phyloP scores from a whole-genome alignment of 2,329 filamentous ascomycete genomes.

The Phaeosphaeriaceae sp. region DNA sequence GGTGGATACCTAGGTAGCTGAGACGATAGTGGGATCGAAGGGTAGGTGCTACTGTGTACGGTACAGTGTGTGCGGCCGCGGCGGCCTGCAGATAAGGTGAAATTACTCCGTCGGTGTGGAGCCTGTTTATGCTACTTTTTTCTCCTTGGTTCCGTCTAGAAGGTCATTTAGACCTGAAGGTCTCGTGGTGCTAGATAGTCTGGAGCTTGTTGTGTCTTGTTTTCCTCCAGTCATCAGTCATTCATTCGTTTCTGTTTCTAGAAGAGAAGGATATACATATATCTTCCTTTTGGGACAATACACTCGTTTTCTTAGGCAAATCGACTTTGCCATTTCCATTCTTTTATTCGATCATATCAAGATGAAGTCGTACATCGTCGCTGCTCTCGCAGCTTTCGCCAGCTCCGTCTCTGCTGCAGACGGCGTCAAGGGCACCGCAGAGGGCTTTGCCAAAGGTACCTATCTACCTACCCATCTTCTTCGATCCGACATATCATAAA shows the following conservation, averaged over 20 bases:
- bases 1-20: background rate
- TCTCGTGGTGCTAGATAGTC: background rate
- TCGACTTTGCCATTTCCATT: background rate
- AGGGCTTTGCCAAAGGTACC: conserved; percentile 35
- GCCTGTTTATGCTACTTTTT: too few relatives aligned
- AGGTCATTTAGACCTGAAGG: too few relatives aligned
- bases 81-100: too few relatives aligned
- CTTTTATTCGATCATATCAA: background rate
- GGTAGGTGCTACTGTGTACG: too few relatives aligned
- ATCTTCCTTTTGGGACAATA: background rate
- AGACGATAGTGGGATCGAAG: background rate
- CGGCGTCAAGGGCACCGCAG: conserved; percentile 32
- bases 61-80: too few relatives aligned
- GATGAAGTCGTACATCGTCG: conserved; percentile 2
- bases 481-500: too few relatives aligned
- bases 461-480: background rate
- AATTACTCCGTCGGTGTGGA: background rate
- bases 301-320: background rate
- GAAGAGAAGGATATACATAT: background rate
- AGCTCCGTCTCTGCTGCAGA: conserved; percentile 28
- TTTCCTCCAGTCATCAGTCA: background rate
- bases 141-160: too few relatives aligned
- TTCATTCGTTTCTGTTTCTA: background rate
- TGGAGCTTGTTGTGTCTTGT: background rate
- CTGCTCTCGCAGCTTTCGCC: conserved; percentile 11